phyloP scores from a whole-genome alignment of 768 basidiomycete genomes.

The Boletus rufocinnamomeus region DNA sequence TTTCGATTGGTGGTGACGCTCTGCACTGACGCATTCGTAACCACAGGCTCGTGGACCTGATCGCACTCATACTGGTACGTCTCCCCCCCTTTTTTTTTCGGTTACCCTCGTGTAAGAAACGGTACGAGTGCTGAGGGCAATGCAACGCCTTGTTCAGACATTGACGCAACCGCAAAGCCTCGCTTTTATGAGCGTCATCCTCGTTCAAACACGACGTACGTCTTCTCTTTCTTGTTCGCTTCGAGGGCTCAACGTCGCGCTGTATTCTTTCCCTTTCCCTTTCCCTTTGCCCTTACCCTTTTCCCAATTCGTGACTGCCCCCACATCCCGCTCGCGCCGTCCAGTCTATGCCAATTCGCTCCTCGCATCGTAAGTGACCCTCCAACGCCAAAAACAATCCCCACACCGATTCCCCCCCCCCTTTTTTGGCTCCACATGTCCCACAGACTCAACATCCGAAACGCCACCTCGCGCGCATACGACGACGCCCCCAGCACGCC shows the following conservation, averaged over 20 bases:
- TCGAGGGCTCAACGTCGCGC: not conserved
- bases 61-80: conserved; percentile 29
- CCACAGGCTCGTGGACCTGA: conserved; percentile 27
- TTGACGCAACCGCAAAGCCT: conserved; percentile 21
- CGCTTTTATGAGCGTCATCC: conserved; percentile 22
- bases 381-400: not conserved
- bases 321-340: no score
- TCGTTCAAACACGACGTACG: conserved; percentile 32
- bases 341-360: conserved; percentile 35
- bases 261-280: not conserved
- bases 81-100: not conserved
- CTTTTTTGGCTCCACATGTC: no score
- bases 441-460: conserved; percentile 27
- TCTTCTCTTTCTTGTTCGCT: not conserved
- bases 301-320: no score
- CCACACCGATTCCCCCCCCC: no score
- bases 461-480: conserved; percentile 21
- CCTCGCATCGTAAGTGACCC: conserved; percentile 27
- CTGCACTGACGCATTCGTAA: not conserved
- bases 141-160: conserved; percentile 11
- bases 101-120: not conserved
- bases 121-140: not conserved
- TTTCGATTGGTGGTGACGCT: not conserved
- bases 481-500: not conserved
- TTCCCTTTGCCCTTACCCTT: no score